These are phyloP conservation scores for Boletellus ananiceps DNA, from an alignment of 768 basidiomycete species.

Conservation along the genomic window DNA sequence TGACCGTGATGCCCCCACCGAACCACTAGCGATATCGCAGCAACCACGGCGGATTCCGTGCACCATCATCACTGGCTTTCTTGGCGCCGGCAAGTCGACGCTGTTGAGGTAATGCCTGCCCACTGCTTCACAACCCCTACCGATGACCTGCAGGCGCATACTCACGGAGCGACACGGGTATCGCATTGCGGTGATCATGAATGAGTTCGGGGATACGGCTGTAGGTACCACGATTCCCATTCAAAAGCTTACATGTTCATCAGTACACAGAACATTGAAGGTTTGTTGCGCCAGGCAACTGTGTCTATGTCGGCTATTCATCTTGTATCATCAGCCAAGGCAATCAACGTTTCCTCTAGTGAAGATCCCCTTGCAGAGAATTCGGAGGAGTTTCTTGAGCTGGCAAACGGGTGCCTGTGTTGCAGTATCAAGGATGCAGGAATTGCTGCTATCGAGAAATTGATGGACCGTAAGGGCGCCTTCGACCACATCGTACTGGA, in stretches of 20 bases:
- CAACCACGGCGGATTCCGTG: constrained; percentile 60
- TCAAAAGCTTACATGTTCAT: constrained; percentile 17
- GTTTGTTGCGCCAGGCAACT: constrained; percentile 37
- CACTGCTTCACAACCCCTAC: neutral
- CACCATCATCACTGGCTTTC: constrained; percentile 92
- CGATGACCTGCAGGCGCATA: constrained; percentile 56
- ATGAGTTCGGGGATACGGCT: constrained; percentile 95
- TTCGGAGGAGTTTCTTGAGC: constrained; percentile 84
- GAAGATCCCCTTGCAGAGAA: constrained; percentile 58
- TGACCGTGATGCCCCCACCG: constrained; percentile 17
- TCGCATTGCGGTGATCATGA: constrained; percentile 97
- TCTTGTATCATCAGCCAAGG: constrained; percentile 53
- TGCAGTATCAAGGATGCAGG: constrained; percentile 96
- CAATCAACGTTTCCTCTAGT: constrained; percentile 74
- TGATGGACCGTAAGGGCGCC: constrained; percentile 79
- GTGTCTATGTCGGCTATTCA: neutral
- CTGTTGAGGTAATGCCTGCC: constrained; percentile 56
- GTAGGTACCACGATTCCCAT: constrained; percentile 39
- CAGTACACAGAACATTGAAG: constrained; percentile 77
- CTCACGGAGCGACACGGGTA: constrained; percentile 92
- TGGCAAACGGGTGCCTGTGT: constrained; percentile 96
- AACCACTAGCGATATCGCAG: constrained; percentile 1
- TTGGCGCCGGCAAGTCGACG: constrained; percentile 94
- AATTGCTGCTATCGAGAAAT: constrained; percentile 86
- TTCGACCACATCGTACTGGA: constrained; percentile 97